phyloP scores from a whole-genome alignment of 1,284 basidiomycete species.

The Irpex sp. region DNA sequence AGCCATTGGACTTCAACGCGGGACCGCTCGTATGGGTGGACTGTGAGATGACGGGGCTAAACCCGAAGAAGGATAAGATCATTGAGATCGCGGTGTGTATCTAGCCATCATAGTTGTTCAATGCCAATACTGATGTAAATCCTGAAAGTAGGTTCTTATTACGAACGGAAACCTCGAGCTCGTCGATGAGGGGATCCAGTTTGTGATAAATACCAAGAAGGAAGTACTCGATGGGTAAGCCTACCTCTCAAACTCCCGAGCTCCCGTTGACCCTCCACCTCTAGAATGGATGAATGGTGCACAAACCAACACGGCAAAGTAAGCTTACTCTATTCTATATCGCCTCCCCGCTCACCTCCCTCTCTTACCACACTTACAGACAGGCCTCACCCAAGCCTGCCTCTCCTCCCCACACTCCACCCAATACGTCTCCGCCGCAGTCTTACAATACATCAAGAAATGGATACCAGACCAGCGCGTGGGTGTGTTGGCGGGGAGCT shows the following conservation, averaged over 20 bases:
- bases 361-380: conserved; percentile 41
- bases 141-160: conserved; percentile 59
- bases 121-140: neutral
- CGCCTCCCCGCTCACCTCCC: neutral
- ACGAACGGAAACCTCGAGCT: conserved; percentile 75
- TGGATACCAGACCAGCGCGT: conserved; percentile 63
- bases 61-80: conserved; percentile 64
- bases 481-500: conserved; percentile 77
- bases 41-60: conserved; percentile 82
- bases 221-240: conserved; percentile 59
- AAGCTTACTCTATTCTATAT: conserved; percentile 19
- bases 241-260: neutral
- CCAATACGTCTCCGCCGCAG: conserved; percentile 50
- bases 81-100: conserved; percentile 80
- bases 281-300: conserved; percentile 81
- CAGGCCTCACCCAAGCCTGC: conserved; percentile 70
- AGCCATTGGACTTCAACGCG: conserved; percentile 39
- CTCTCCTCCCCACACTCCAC: conserved; percentile 56
- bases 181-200: conserved; percentile 74
- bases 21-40: conserved; percentile 87
- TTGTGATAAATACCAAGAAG: conserved; percentile 67
- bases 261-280: too few relatives aligned
- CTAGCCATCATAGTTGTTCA: neutral
- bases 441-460: conserved; percentile 68
- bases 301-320: conserved; percentile 68